Conservation (phyloP, 2,329 filamentous ascomycete species). For the Pseudopyricularia javanii region DNA sequence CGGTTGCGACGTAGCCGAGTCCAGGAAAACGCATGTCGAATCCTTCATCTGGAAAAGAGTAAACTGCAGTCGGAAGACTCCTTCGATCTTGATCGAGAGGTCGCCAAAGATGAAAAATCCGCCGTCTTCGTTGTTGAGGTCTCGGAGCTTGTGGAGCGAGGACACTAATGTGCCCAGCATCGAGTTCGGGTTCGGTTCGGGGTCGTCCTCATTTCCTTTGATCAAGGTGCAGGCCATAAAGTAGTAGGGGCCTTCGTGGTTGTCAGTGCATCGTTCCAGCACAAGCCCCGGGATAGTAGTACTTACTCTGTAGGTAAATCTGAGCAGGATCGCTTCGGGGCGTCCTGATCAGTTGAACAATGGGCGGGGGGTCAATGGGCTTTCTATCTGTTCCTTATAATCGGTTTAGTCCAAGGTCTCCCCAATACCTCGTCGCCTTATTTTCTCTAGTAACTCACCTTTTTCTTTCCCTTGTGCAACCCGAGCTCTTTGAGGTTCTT, state of each 20-base stretch:
- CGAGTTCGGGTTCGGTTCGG: conserved; percentile 31
- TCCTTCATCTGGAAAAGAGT: conserved; percentile 59
- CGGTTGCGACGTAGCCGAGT: conserved; percentile 38
- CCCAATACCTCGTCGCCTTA: not conserved
- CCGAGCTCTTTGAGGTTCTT: conserved; percentile 55
- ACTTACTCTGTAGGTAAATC: conserved; percentile 46
- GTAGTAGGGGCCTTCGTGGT: conserved; percentile 29
- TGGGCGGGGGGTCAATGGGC: conserved; percentile 77
- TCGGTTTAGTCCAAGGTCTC: conserved; percentile 1
- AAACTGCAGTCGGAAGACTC: conserved; percentile 63
- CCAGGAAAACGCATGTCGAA: conserved; percentile 18
- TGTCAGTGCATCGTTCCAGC: not conserved
- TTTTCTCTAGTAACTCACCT: conserved; percentile 28
- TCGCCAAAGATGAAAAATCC: conserved; percentile 90
- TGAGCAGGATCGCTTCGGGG: conserved; percentile 31
- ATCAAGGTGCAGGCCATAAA: conserved; percentile 34
- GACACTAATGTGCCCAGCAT: conserved; percentile 65
- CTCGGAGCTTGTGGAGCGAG: conserved; percentile 71
- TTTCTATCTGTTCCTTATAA: conserved; percentile 51
- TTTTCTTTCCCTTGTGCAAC: conserved; percentile 66
- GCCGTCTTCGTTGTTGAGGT: conserved; percentile 63
- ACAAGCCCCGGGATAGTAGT: not conserved
- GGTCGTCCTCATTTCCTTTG: conserved; percentile 24
- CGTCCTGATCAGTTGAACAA: conserved; percentile 55
- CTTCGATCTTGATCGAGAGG: conserved; percentile 65